Evolutionary conservation across 208 protist species (phyloP), one percentile per base, ranked within the genome.

Genomic region (Porcisia hertigi): DNA sequence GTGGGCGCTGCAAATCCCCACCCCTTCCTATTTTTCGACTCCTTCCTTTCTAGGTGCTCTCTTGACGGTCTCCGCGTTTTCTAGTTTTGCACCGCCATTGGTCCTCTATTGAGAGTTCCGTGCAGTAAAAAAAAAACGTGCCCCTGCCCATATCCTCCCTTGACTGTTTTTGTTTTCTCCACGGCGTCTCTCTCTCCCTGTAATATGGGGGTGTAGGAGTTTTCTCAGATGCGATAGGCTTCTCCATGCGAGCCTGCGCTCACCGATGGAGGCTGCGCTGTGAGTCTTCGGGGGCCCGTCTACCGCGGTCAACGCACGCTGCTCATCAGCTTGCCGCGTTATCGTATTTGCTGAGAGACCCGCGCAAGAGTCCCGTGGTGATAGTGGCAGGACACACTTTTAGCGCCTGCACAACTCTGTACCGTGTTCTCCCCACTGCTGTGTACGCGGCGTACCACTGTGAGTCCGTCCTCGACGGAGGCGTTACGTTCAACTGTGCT

Each of bases 371-470:
- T n/a, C 83, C 79, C 8, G 65, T 87, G 34, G 45, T 85, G 36
- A n/a, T 78, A 0, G 73, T 85, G 30, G 20, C 39, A 7, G 80
- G 80, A 16, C 41, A 58, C 36, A 79, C 75, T 23, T 66, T 52
- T 58, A 80, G 72, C 45, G 55, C 63, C 14, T 52, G 60, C 7
- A 23, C 66, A 16, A 57, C 30, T 39, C 65, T 85, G 3, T 85
- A 88, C 39, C 77, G 74, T 34, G 20, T 25, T 52, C 69, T 82
- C 23, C 78, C 78, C 11, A 39, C 9, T 18, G 78, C 39, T 1
- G 66, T 69, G 0, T 65, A 57, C 58, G 23, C 23, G 55, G 69
- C 69, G 3, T 74, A 75, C 45, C 14, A 25, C 53, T n/a, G 47
- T 39, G 47, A 57, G 3, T 20, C 47, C 3, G 30, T 3, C 7